These are phyloP conservation scores for Posidonia oceanica DNA, from an alignment of 116 monocot genomes.

Conservation along the genomic window DNA sequence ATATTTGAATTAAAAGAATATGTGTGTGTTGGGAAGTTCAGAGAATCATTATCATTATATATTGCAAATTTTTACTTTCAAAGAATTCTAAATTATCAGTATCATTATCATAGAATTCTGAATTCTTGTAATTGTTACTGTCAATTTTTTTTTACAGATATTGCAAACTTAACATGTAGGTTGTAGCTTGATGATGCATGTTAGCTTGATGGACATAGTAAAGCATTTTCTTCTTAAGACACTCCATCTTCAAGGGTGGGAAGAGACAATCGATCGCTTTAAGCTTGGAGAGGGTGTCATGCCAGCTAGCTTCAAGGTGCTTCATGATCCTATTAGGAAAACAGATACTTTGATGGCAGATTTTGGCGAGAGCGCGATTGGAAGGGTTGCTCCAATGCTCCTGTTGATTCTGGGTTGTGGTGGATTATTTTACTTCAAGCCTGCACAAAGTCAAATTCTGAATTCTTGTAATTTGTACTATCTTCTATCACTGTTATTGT, in stretches of 20 bases:
- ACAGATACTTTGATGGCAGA: conserved; percentile 16
- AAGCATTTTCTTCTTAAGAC: conserved; percentile 23
- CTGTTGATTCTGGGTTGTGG: conserved; percentile 30
- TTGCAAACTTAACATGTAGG: too few species aligned
- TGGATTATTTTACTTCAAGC: conserved; percentile 31
- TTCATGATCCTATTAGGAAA: conserved; percentile 15
- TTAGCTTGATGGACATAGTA: conserved; percentile 17
- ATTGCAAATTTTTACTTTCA: too few species aligned
- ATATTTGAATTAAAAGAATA: too few species aligned
- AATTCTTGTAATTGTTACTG: too few species aligned
- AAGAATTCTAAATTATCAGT: too few species aligned
- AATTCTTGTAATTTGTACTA: too few species aligned
- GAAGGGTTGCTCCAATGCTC: conserved; percentile 22
- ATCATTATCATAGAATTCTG: too few species aligned
- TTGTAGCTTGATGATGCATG: too few species aligned
- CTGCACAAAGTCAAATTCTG: conserved; percentile 23
- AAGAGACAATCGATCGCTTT: conserved; percentile 18
- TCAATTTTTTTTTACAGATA: too few species aligned
- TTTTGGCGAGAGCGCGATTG: conserved; percentile 20
- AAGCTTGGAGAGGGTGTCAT: conserved; percentile 30
- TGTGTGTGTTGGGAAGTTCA: too few species aligned
- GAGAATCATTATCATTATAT: too few species aligned
- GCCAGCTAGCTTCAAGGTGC: conserved; percentile 28
- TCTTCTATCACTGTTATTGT: too few species aligned
- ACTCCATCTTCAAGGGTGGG: conserved; percentile 22